Evolutionary conservation across 352 stramenopile species (phyloP), one percentile per base, ranked within the genome.

Genomic region (Globisporangium sylvaticum): DNA sequence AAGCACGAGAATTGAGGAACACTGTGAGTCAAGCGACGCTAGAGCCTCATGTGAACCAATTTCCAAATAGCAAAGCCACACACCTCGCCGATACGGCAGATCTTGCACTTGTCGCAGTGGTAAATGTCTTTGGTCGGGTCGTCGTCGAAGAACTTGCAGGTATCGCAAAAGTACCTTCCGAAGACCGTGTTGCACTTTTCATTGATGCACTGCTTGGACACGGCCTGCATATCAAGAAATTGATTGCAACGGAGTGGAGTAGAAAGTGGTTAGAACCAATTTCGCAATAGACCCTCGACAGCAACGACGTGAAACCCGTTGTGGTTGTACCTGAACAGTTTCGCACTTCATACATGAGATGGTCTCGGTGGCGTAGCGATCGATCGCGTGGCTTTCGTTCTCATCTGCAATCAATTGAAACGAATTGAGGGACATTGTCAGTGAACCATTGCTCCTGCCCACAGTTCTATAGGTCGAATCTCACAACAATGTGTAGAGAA

Each of bases 51-150:
- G 27, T 15, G 44, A 22, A 62, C 34, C 6, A 42, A 53, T 50
- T 24, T 18, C 15, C 9, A n/a, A 37, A 8, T 34, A 1, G 4
- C 14, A 24, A 34, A 24, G 4, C 8, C 24, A 31, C 55, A 50
- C 42, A 88, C 80, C 71, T 97, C 92, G 64, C 95, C 96, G 37
- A 96, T 92, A 58, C 96, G 90, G 73, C 97, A 99, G 22, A 98
- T 97, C 72, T 98, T 98, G 84, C 97, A 98, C 67, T 98, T 99
- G 29, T 98, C 96, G 72, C 97, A 99, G 76, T 99, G 97, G 68
- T 99, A 99, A 42, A 99, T 99, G 50, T 95, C 82, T 67, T 98
- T 98, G 53, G 75, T 84, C 8, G 78, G 65, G 25, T 93, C 83
- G 72, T 98, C 96, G 71, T 99, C 96, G 59, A 95, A 98, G 61